Evolutionary conservation across 78 protist species (phyloP).

Genomic region (Emiliania huxleyi): DNA sequence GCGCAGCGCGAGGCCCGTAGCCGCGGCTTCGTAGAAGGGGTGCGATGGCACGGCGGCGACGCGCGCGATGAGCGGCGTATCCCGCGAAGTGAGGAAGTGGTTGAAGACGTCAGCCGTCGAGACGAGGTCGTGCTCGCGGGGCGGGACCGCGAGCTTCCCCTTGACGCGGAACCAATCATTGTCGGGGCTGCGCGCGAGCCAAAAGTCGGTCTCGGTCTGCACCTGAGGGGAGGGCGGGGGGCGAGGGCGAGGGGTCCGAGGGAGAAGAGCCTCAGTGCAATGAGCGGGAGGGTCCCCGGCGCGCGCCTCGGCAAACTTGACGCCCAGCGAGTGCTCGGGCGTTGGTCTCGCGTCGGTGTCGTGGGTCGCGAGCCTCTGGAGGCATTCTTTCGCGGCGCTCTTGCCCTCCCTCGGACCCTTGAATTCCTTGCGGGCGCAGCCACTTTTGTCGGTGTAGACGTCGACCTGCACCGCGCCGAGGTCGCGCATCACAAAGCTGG

Average conservation of each 20-base stretch:
- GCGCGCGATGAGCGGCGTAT: not conserved
- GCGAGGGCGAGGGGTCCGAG: no score
- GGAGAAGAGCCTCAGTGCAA: no score
- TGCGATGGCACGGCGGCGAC: no score
- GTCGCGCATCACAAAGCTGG: not conserved
- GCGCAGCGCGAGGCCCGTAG: not conserved
- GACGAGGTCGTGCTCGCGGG: not conserved
- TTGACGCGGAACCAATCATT: not conserved
- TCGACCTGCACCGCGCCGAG: not conserved
- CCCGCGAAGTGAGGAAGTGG: not conserved
- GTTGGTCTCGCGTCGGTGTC: not conserved
- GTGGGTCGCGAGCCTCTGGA: no score
- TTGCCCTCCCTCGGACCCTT: no score
- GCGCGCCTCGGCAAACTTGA: not conserved
- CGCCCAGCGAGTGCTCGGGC: not conserved
- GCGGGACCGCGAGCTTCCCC: not conserved
- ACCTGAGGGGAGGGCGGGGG: no score
- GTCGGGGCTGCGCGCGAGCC: not conserved
- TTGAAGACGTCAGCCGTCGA: not conserved
- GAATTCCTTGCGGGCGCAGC: no score
- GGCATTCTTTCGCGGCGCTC: no score
- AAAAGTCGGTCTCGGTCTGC: not conserved
- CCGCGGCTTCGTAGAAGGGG: not conserved
- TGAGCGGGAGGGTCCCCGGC: no score
- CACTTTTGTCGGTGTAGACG: not conserved